phyloP scores from a whole-genome alignment of 2,329 filamentous ascomycete species.

The Myriangium duriaei region DNA sequence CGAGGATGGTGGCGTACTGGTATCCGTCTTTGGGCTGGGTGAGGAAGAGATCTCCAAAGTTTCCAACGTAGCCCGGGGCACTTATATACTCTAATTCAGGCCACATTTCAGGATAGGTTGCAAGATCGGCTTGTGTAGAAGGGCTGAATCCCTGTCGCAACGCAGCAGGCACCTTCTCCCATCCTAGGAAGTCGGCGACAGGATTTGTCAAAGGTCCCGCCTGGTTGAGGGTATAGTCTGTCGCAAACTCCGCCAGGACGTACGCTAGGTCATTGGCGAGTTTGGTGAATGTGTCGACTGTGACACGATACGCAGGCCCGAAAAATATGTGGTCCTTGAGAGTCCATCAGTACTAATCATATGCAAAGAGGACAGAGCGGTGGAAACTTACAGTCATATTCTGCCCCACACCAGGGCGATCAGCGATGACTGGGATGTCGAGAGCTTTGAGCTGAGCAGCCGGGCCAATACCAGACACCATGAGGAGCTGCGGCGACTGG shows the following conservation, averaged over 20 bases:
- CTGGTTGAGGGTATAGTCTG: neutral
- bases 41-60: constrained; percentile 2
- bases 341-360: too few species aligned
- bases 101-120: neutral
- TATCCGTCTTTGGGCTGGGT: neutral
- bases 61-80: constrained; percentile 3
- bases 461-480: constrained; percentile 20
- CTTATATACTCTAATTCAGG: neutral
- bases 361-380: too few species aligned
- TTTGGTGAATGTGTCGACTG: constrained; percentile 1
- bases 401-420: neutral
- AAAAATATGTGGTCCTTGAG: constrained; percentile 6
- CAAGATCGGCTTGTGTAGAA: neutral
- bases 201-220: constrained; percentile 2
- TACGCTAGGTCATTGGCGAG: constrained; percentile 3
- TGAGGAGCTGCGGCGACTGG: constrained; percentile 22
- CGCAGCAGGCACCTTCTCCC: constrained; percentile 6
- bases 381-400: too few species aligned
- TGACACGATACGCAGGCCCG: neutral
- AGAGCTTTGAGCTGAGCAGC: neutral
- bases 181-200: constrained; percentile 4
- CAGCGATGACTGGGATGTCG: neutral
- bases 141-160: neutral
- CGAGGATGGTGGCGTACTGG: constrained; percentile 23
- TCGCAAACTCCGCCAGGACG: neutral